Conservation (phyloP, 495 filamentous ascomycete species). For the Neurospora intermedia region DNA sequence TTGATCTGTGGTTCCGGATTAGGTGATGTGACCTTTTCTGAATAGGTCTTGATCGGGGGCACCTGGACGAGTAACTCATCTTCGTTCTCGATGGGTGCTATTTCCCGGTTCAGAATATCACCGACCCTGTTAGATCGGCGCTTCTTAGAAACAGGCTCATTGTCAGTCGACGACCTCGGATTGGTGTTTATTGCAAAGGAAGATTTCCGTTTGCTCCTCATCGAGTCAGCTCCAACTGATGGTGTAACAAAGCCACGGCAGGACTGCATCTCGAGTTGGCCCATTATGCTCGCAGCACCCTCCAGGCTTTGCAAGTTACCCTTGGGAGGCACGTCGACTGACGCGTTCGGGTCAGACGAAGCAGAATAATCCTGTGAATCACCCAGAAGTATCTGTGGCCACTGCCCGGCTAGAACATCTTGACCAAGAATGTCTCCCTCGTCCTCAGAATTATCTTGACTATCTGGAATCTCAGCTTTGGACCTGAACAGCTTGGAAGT, state of each 20-base stretch:
- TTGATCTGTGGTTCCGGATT: constrained; percentile 9
- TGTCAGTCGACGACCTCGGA: constrained; percentile 10
- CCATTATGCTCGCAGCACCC: constrained; percentile 32
- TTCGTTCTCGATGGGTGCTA: constrained; percentile 15
- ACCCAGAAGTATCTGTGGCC: constrained; percentile 5
- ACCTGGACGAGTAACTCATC: constrained; percentile 28
- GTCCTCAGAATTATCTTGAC: constrained; percentile 4
- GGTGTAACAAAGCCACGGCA: constrained; percentile 9
- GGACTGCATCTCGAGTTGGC: constrained; percentile 34
- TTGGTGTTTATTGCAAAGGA: constrained; percentile 27
- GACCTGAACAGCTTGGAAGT: constrained; percentile 21
- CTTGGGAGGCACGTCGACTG: constrained; percentile 14
- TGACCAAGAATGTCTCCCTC: constrained; percentile 15
- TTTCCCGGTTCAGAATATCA: not conserved
- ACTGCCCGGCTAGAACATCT: constrained; percentile 6
- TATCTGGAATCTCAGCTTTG: constrained; percentile 30
- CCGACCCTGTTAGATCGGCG: constrained; percentile 28
- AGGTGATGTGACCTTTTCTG: constrained; percentile 33
- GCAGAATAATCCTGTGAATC: constrained; percentile 6
- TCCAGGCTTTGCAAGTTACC: constrained; percentile 33
- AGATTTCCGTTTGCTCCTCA: constrained; percentile 36
- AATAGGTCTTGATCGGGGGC: constrained; percentile 22
- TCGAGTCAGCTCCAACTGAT: constrained; percentile 17
- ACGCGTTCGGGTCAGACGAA: constrained; percentile 15
- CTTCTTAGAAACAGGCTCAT: constrained; percentile 33